Percentiles rank a stretch among this genome's conserved stretches.
Evolutionary conservation across 139 green algal species (phyloP).

Genomic region (Chlorella sp.): DNA sequence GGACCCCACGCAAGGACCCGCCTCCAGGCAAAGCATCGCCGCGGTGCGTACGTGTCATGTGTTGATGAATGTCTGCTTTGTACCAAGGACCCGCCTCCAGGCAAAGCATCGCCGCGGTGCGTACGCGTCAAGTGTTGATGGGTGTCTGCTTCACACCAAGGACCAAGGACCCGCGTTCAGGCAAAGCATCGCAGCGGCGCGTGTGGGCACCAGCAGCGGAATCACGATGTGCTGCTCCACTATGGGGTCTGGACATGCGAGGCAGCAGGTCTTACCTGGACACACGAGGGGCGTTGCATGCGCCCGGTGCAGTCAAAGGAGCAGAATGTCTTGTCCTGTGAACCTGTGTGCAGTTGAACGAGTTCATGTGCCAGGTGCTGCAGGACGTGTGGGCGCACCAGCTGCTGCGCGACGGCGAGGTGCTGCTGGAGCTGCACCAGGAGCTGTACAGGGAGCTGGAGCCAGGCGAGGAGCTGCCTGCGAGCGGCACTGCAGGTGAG

Average conservation of each 20-base stretch:
- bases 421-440: neutral
- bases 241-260: no score
- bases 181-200: neutral
- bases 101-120: neutral
- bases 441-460: neutral
- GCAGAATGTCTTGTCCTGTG: no score
- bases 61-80: no score
- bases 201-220: no score
- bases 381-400: neutral
- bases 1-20: neutral
- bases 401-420: neutral
- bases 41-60: neutral
- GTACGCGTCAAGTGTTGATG: no score
- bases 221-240: no score
- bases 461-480: neutral
- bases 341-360: neutral
- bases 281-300: no score
- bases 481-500: no score
- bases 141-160: no score
- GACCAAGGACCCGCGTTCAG: neutral
- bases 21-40: neutral
- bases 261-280: no score
- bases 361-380: neutral
- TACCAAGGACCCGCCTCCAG: neutral
- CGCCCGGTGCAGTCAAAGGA: no score